Base-by-base conservation (phyloP, 768 basidiomycete species). In the Daedaleopsis sinensis region DNA sequence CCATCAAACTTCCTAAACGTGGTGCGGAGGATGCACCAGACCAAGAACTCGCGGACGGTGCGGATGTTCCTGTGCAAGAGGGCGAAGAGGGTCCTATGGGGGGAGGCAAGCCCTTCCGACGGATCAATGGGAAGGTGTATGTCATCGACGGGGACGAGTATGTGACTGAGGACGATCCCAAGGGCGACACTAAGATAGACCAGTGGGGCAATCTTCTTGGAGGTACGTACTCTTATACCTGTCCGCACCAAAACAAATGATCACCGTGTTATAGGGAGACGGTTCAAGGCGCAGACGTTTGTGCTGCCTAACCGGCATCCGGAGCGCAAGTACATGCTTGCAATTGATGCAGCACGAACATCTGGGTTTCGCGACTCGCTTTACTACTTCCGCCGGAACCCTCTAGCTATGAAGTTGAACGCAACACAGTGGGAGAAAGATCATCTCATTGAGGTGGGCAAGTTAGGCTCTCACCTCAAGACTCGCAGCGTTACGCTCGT, bases 281-380 rank as follows among this genome's bases (percentile, higher is more conserved):
- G 83, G 57, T 97, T 94, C 81, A 96, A 96, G 74, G 88, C 94
- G 1, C 77, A 84, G 32, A 97, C 96, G 1, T 98, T 99, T 72
- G 76, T 83, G n/a, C 85, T 95, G 6, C 90, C 93, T 0, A 86
- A 86, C 58, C 86, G 96, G 21, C 88, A 98, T 68, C 88, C 94
- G 10, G 84, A 91, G 27, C 84, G 90, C 48, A 81, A 86, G 62
- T 99, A 97, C 77, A 92, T 97, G 85, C 90, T 98, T 44, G 95
- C 96, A 21, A 98, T 99, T 60, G 97, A 99, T 70, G 96, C 95
- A 3, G 97, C 97, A 0, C 87, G 96, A 27, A 93, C 93, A 10
- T 96, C 94, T 19, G 97, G 97, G 5, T 98, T 94, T 76, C 86
- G 94, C 51, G 97, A 98, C 74, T 98, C 97, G 10, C 79, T 98